Evolutionary conservation across 2,329 filamentous ascomycete species (phyloP), one percentile per base, ranked within the genome.

Genomic region (Fusarium xyrophilum): DNA sequence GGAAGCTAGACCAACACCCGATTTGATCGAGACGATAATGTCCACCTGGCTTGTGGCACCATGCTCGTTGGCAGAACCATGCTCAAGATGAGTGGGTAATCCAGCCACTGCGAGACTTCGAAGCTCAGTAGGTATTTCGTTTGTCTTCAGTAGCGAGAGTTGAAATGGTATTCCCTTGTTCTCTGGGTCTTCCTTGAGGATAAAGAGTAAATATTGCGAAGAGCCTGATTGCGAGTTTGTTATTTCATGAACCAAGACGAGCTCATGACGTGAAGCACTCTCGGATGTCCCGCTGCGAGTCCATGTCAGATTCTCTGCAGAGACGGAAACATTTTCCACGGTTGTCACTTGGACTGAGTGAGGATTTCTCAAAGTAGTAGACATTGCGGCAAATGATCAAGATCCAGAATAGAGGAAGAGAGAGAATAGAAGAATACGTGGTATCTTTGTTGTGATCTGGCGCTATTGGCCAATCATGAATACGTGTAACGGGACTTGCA

Each of bases 1-100:
- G 32, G 80, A 75, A 0, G 90, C 88, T 17, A 82, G 80, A 2
- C 87, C 84, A 2, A 84, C 85, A 17, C 91, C 91, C 0, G 91
- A 92, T 23, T 82, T 81, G 0, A 85, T 88, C 2, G 91, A 93
- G 21, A 93, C 83, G 25, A 94, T 76, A 21, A 93, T 81, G 70
- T 92, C 84, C n/a, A 89, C 76, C 15, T 77, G 52, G 35, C 72
- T 75, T n/a, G 57, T 58, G 15, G 59, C 33, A 8, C 61, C 65
- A 19, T 64, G 53, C 11, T 77, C 53, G 44, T 72, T 74, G 25
- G 33, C 52, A 21, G 53, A 42, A 7, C 47, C 60, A 15, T 68
- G 61, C 33, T 60, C 65, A 6, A 82, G 75, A 62, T 85, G 77
- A 4, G 69, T 48, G 1, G 85, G 85, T 10, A 82, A 60, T 6